Evolutionary conservation across 495 filamentous ascomycete species (phyloP).

Genomic region (Podospora pseudopauciseta): DNA sequence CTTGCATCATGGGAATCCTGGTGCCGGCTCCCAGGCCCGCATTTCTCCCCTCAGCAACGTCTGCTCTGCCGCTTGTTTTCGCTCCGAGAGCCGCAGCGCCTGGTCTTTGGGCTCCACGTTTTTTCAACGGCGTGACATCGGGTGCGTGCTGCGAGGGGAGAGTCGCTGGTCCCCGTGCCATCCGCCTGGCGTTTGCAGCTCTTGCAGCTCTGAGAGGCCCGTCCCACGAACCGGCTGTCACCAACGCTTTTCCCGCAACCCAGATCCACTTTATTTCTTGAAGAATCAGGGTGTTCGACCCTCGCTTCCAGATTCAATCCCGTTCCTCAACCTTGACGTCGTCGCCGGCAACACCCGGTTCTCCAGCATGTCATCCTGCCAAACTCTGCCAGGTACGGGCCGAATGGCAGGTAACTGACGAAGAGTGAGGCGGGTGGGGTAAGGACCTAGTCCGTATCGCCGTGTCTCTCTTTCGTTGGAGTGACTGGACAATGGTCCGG

Average conservation of each 20-base stretch:
- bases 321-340: neutral
- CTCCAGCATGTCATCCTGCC: neutral
- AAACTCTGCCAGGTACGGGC: neutral
- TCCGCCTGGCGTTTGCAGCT: conserved; percentile 15
- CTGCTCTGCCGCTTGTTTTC: neutral
- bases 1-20: conserved; percentile 4
- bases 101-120: conserved; percentile 10
- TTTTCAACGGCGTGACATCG: conserved; percentile 32
- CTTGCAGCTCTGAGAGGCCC: neutral
- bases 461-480: neutral
- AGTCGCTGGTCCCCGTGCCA: conserved; percentile 2
- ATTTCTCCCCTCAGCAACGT: neutral
- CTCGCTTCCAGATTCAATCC: neutral
- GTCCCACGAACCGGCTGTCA: conserved; percentile 2
- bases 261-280: neutral
- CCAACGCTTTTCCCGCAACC: neutral
- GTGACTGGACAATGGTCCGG: conserved; percentile 5
- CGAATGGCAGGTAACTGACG: neutral
- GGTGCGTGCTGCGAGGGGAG: conserved; percentile 8
- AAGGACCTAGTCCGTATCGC: neutral
- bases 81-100: neutral
- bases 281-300: neutral
- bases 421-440: neutral
- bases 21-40: neutral
- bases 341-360: neutral